Base-by-base conservation (phyloP, 495 filamentous ascomycete genomes). In the Cercophora sp. region DNA sequence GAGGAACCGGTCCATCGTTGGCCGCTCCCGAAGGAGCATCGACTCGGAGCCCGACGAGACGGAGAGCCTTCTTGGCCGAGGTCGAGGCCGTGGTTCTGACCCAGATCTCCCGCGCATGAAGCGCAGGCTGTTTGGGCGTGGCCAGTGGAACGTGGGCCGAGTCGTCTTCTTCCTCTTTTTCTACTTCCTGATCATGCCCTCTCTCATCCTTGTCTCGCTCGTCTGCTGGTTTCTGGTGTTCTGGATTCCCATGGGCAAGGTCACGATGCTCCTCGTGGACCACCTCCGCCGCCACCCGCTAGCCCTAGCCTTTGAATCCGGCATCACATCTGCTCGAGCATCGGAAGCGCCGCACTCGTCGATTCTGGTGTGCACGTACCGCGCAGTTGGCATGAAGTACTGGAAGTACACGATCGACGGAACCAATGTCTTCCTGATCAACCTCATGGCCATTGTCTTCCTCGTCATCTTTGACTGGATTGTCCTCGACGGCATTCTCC, bases 391-490 rank as follows among this genome's bases (percentile, higher is more conserved):
- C 18, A 70, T 84, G 40, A 90, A 92, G 68, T 99, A 99, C 71
- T 99, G 94, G 90, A 99, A 97, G 67, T 99, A 99, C 68, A 99
- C 93, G 11, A 78, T 99, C 53, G 93, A 96, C 60, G 93, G 93
- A 47, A 97, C 94, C 39, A 99, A 99, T 70, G 92, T 99, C 62
- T 96, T 97, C 71, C 82, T 99, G 61, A 95, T 99, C 73, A 99
- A 99, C 63, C 78, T 99, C 37, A 87, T 96, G 69, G 84, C 79
- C 18, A 79, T 99, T 26, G 92, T 96, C 36, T 69, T 87, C 15
- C 96, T 99, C 60, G 88, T 88, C 61, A 92, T 97, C 56, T 84
- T 92, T 57, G 93, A 99, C 71, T 96, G 91, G 76, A 85, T 78
- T 52, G 75, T 96, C 22, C 76, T 99, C 20, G 70, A 80, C 35